Conservation (phyloP, 352 stramenopile species). For the Pythium rishiriense region DNA sequence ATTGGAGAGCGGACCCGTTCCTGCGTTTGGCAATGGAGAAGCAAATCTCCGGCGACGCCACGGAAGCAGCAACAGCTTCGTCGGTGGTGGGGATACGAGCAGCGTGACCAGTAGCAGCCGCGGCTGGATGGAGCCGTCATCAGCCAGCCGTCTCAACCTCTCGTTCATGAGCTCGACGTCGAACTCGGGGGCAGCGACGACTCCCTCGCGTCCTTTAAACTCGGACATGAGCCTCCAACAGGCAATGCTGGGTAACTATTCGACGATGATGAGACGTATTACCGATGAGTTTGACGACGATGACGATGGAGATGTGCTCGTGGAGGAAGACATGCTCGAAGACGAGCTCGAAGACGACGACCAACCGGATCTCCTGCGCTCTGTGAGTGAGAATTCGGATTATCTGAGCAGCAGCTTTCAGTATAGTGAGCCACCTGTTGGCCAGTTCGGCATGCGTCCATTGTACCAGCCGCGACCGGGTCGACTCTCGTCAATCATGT, state of each 20-base stretch:
- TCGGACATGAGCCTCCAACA: slow-evolving; percentile 72
- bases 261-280: slow-evolving; percentile 55
- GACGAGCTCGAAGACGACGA: slow-evolving; percentile 24
- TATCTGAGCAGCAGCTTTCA: slow-evolving; percentile 9
- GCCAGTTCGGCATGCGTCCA: slow-evolving; percentile 12
- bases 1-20: not conserved
- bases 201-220: slow-evolving; percentile 40
- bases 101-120: slow-evolving; percentile 17
- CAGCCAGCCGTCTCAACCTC: slow-evolving; percentile 4
- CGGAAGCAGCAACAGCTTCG: slow-evolving; percentile 16
- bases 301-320: slow-evolving; percentile 27
- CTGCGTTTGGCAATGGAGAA: slow-evolving; percentile 14
- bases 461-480: slow-evolving; percentile 13
- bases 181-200: not conserved
- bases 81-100: slow-evolving; percentile 10
- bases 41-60: slow-evolving; percentile 22
- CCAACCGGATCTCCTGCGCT: slow-evolving; percentile 9
- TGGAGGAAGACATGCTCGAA: slow-evolving; percentile 27
- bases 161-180: slow-evolving; percentile 25
- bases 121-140: slow-evolving; percentile 13
- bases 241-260: slow-evolving; percentile 78
- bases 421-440: slow-evolving; percentile 4
- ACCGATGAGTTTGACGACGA: slow-evolving; percentile 46
- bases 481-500: slow-evolving; percentile 28
- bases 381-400: slow-evolving; percentile 17